Percentiles rank a stretch among this genome's conserved stretches.
phyloP scores from a whole-genome alignment of 2,329 filamentous ascomycete species.

The Aspergillus aculeatus region DNA sequence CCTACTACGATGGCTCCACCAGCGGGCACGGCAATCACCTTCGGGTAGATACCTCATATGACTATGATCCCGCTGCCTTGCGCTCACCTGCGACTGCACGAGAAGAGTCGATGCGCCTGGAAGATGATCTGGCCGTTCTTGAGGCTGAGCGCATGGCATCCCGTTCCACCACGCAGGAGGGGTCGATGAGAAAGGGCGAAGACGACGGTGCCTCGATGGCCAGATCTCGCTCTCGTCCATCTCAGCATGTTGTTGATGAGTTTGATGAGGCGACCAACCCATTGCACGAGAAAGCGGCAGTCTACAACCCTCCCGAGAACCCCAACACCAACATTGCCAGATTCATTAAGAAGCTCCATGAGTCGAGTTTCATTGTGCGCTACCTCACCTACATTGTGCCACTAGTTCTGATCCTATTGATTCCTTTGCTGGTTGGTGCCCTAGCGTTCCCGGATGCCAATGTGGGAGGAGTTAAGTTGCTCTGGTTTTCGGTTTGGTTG shows the following conservation, averaged over 20 bases:
- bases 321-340: slow-evolving; percentile 62
- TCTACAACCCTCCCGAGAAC: slow-evolving; percentile 64
- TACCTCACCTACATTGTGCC: slow-evolving; percentile 72
- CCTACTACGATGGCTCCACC: slow-evolving; percentile 25
- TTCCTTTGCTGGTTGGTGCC: slow-evolving; percentile 66
- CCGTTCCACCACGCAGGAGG: slow-evolving; percentile 35
- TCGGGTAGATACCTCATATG: slow-evolving; percentile 28
- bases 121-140: slow-evolving; percentile 66
- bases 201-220: slow-evolving; percentile 48
- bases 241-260: slow-evolving; percentile 62
- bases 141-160: slow-evolving; percentile 63
- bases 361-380: slow-evolving; percentile 64
- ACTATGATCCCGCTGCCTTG: slow-evolving; percentile 20
- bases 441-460: slow-evolving; percentile 59
- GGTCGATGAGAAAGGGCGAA: slow-evolving; percentile 29
- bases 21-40: slow-evolving; percentile 16
- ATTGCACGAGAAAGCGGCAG: slow-evolving; percentile 63
- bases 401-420: slow-evolving; percentile 61
- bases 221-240: slow-evolving; percentile 52
- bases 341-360: slow-evolving; percentile 64
- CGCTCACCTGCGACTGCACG: slow-evolving; percentile 57
- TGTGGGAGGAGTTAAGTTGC: slow-evolving; percentile 71
- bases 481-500: slow-evolving; percentile 96
- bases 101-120: slow-evolving; percentile 60
- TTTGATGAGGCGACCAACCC: slow-evolving; percentile 68